Evolutionary conservation across 2,329 filamentous ascomycete genomes (phyloP), one percentile per base, ranked within the genome.

Genomic region (Emmonsiellopsis sp.): DNA sequence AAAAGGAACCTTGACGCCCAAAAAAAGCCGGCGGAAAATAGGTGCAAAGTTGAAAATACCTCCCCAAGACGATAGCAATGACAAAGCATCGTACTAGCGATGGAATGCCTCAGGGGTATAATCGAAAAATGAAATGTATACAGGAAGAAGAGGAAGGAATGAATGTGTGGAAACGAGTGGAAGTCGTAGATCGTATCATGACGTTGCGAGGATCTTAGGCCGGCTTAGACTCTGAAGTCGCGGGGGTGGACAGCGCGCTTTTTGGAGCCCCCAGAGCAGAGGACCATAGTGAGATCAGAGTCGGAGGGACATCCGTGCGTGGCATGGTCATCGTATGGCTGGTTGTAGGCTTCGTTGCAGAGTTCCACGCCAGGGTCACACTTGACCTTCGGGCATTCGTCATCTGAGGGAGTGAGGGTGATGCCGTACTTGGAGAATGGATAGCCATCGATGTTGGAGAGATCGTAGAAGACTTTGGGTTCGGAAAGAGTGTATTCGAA

Each of bases 301-400:
- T 62, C 46, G 53, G 66, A 62, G 44, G 66, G 62, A 62, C 71
- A 73, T 53, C 68, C 67, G 56, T 72, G 68, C 45, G 71, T 73
- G 40, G 71, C 71, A 40, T 67, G 62, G 62, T 73, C 62, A 60
- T 73, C 71, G 32, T 63, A 61, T 13, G 69, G 69, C 56, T 66
- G 53, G 60, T 71, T 64, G 60, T 73, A 73, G 46, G 68, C 71
- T 51, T 65, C 65, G 14, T 64, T 59, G 58, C 71, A 73, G 17
- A 58, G 55, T 21, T 51, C 32, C 47, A 70, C 68, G 40, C 70
- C 69, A 21, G 69, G 63, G 33, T 53, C 45, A 61, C 71, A 73
- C 53, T 60, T 60, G 49, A 68, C 68, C 36, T 56, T 56, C 14
- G 64, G 66, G 63, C 71, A 73, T 52, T 60, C 53, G 39, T 9